Percentiles rank a stretch among this genome's conserved stretches.
phyloP scores from a whole-genome alignment of 352 stramenopile species.

The Peronospora destructor region DNA sequence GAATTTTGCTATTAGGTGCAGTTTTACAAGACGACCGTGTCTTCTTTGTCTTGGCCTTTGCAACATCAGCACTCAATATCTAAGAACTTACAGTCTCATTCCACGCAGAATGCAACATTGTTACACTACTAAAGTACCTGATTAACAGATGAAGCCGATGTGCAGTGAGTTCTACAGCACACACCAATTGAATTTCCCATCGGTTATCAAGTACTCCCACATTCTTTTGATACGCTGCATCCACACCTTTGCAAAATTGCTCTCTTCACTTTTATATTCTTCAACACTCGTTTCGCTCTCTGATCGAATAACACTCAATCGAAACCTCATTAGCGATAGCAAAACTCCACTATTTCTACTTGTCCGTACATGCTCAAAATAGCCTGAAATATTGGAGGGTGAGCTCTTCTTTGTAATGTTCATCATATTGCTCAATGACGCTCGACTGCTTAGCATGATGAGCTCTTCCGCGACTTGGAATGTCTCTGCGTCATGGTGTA shows the following conservation, averaged over 20 bases:
- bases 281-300: slow-evolving; percentile 6
- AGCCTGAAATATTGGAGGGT: slow-evolving; percentile 32
- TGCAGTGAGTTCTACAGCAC: slow-evolving; percentile 10
- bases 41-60: slow-evolving; percentile 16
- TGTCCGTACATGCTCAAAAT: slow-evolving; percentile 27
- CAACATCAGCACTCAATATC: not conserved
- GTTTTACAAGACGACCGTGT: slow-evolving; percentile 5
- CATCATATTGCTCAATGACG: not conserved
- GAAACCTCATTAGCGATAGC: not conserved
- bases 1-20: slow-evolving; percentile 20
- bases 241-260: slow-evolving; percentile 14
- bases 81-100: not conserved
- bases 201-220: not conserved
- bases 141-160: not conserved
- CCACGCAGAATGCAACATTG: not conserved
- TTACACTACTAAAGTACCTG: slow-evolving; percentile 9
- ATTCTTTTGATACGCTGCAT: not conserved
- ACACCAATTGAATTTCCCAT: slow-evolving; percentile 1
- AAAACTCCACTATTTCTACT: not conserved
- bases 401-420: slow-evolving; percentile 18
- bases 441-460: slow-evolving; percentile 54
- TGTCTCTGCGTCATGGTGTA: slow-evolving; percentile 54
- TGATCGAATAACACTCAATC: not conserved
- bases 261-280: slow-evolving; percentile 14
- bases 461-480: slow-evolving; percentile 73